Evolutionary conservation across 2,329 filamentous ascomycete species (phyloP), one percentile per base, ranked within the genome.

Genomic region (Pezicula rhizophila): DNA sequence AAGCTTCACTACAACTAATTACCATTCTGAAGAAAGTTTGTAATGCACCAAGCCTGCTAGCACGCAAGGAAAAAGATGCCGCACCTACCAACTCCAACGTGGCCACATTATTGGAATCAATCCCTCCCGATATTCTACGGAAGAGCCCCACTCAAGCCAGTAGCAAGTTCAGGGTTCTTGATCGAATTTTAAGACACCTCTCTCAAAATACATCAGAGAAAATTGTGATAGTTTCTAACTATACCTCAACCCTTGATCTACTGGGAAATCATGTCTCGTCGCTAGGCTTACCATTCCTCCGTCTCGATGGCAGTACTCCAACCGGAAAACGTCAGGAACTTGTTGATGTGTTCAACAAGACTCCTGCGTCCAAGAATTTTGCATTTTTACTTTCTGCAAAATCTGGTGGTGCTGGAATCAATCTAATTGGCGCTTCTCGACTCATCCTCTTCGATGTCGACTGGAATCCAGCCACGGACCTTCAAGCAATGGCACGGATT

Each of bases 201-300:
- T 76, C 74, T 43, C 75, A 70, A 2, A 78, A 72, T 0, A 86
- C 84, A 0, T 68, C 75, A 1, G 85, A 89, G 58, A 89, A 88
- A 59, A 77, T 89, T 20, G 82, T 89, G 8, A 72, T 89, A 8
- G 83, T 89, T n/a, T 87, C 84, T 17, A 87, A 88, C 60, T 88
- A 87, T 62, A 89, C 85, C 0, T 80, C 81, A 8, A 89, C 85
- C 0, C 74, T 89, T 8, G 81, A 85, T 57, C 73, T 88, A 52
- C 75, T 89, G 4, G 77, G 76, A 39, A 75, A 73, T 3, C 73
- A 87, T 2, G 71, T 88, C 4, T 69, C 72, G 2, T 78, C 80
- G 2, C 70, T 84, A 14, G 77, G 75, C 2, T 76, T 86, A 50
- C 71, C 73, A 2, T 85, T 78, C 60, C 71, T 85, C n/a, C 81